Conservation (phyloP, 2,329 filamentous ascomycete species). For the Phaeophleospora eucalypticola region DNA sequence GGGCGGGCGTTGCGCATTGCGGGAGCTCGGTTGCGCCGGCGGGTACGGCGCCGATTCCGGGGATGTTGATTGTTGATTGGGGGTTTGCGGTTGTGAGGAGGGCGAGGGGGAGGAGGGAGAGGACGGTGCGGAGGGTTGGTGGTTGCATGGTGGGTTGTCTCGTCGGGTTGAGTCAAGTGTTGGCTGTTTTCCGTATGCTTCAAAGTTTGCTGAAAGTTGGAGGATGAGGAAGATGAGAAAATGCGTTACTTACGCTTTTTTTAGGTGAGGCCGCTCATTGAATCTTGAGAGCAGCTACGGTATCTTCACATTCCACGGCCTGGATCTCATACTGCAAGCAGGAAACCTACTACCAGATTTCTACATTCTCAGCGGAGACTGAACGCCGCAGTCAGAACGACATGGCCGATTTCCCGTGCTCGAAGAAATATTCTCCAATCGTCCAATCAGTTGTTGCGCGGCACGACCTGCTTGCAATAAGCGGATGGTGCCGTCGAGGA, state of each 20-base stretch:
- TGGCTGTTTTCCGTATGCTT: too few relatives aligned
- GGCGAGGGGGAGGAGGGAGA: slow-evolving; percentile 7
- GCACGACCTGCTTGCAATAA: slow-evolving; percentile 1
- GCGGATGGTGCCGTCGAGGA: not conserved
- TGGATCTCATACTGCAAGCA: slow-evolving; percentile 2
- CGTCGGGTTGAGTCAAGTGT: too few relatives aligned
- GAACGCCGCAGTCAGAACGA: not conserved
- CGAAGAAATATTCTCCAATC: too few relatives aligned
- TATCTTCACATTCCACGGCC: slow-evolving; percentile 11
- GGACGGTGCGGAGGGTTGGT: not conserved
- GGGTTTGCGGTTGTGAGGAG: slow-evolving; percentile 5
- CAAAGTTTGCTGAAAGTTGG: too few relatives aligned
- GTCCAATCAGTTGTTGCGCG: too few relatives aligned
- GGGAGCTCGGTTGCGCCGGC: slow-evolving; percentile 8
- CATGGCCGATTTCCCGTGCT: not conserved
- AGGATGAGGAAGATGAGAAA: not conserved
- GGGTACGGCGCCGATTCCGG: slow-evolving; percentile 1
- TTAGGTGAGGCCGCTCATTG: too few relatives aligned
- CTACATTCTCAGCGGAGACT: not conserved
- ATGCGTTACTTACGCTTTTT: not conserved
- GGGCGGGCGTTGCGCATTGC: slow-evolving; percentile 15
- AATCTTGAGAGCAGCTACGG: too few relatives aligned
- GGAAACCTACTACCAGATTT: not conserved
- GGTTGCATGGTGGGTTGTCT: not conserved
- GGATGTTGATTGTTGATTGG: slow-evolving; percentile 4